Conservation (phyloP, 1,284 basidiomycete genomes). For the Pseudozyma hubeiensis region DNA sequence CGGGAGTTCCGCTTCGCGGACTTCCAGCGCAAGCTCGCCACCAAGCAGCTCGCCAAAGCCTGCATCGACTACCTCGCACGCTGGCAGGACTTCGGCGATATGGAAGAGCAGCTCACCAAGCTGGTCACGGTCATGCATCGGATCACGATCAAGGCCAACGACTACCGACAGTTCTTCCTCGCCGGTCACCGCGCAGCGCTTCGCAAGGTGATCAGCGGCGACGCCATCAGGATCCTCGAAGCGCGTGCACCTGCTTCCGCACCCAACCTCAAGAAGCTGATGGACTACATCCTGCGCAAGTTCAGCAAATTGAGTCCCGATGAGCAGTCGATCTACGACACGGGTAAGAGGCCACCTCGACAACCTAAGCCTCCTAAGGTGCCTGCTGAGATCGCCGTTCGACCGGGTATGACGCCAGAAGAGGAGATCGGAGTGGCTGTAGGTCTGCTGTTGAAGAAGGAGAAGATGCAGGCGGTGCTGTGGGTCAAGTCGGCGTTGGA, state of each 20-base stretch:
- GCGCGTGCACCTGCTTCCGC: slow-evolving; percentile 32
- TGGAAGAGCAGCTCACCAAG: slow-evolving; percentile 54
- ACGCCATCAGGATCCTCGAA: slow-evolving; percentile 36
- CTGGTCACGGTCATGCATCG: slow-evolving; percentile 64
- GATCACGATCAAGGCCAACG: slow-evolving; percentile 59
- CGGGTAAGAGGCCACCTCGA: slow-evolving; percentile 52
- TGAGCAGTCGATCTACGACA: slow-evolving; percentile 56
- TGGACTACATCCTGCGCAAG: slow-evolving; percentile 57
- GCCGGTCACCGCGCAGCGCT: slow-evolving; percentile 41
- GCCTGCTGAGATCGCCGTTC: slow-evolving; percentile 59
- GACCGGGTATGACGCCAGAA: slow-evolving; percentile 42
- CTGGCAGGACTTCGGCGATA: slow-evolving; percentile 58
- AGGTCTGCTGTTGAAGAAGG: slow-evolving; percentile 59
- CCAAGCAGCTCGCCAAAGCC: slow-evolving; percentile 57
- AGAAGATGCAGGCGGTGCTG: slow-evolving; percentile 59
- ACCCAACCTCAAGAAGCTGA: slow-evolving; percentile 56
- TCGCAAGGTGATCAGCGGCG: slow-evolving; percentile 44
- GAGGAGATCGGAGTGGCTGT: slow-evolving; percentile 66
- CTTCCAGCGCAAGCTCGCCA: slow-evolving; percentile 63
- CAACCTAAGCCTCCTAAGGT: slow-evolving; percentile 46
- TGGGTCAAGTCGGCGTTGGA: slow-evolving; percentile 66
- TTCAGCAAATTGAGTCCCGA: slow-evolving; percentile 60
- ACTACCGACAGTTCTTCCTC: slow-evolving; percentile 57
- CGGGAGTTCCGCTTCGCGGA: slow-evolving; percentile 63
- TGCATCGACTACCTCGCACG: slow-evolving; percentile 58